Evolutionary conservation across 1,139 yeast genomes (phyloP), one percentile per base, ranked within the genome.

Genomic region (Diutina rugosa): DNA sequence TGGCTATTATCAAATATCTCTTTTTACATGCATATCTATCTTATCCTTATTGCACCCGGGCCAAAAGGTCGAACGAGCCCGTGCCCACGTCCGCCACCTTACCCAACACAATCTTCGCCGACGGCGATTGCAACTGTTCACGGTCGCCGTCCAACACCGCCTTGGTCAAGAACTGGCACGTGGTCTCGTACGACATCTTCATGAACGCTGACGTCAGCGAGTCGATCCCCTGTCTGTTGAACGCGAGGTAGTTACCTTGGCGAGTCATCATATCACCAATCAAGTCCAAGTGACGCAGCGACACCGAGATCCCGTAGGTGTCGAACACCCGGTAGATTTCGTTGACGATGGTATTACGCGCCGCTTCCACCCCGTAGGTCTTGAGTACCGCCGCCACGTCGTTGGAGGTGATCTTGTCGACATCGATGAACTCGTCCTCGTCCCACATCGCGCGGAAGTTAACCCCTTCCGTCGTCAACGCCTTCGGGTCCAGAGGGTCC

Each of bases 201-300:
- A 90, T 86, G 76, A 95, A 89, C 41, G 98, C 88, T 10, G 98
- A 91, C 1, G 98, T 90, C 28, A 95, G 84, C 1, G 96, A 81
- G 69, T 93, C 98, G 69, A 95, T 91, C 72, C 99, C 99, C 74
- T 90, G 97, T 79, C 99, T 87, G 73, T 90, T 91, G 78, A 95
- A 95, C 32, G 99, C 97, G 69, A 93, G 76, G 69, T 91, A 95
- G 3, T 95, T 82, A 66, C 99, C 99, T 73, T 93, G 98, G 70
- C 99, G 84, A 4, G 99, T 95, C 99, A 95, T 95, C 91, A 90
- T 89, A 72, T 95, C 99, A 61, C 96, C 99, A 72, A 95, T 87
- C 69, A 95, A 81, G 68, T 93, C 98, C 74, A 95, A 82, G 75
- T 95, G 99, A 71, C 99, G 90, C 56, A 83, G 76, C 59, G 95